phyloP scores from a whole-genome alignment of 1,284 basidiomycete species.

The Baeospora myosura region DNA sequence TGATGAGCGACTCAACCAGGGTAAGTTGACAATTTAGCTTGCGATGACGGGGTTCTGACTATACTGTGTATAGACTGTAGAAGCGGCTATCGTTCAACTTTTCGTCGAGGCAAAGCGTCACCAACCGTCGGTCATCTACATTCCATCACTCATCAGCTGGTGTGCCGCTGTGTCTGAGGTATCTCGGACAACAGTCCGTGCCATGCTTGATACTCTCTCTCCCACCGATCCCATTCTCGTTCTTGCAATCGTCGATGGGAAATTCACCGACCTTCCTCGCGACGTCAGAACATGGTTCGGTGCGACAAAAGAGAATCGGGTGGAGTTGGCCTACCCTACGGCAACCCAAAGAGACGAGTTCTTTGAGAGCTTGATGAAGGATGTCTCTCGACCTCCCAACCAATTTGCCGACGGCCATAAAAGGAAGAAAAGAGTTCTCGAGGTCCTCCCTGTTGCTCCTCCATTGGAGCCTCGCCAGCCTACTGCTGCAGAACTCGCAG shows the following conservation, averaged over 20 bases:
- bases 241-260: slow-evolving; percentile 81
- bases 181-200: slow-evolving; percentile 77
- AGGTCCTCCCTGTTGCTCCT: slow-evolving; percentile 83
- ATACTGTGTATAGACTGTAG: slow-evolving; percentile 61
- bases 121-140: slow-evolving; percentile 93
- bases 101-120: slow-evolving; percentile 97
- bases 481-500: slow-evolving; percentile 75
- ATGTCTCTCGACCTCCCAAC: slow-evolving; percentile 72
- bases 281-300: slow-evolving; percentile 96
- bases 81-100: slow-evolving; percentile 92
- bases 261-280: slow-evolving; percentile 60
- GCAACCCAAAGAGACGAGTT: slow-evolving; percentile 62
- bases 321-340: slow-evolving; percentile 52
- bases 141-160: slow-evolving; percentile 88
- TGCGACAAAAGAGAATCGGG: slow-evolving; percentile 64
- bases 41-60: slow-evolving; percentile 6
- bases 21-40: slow-evolving; percentile 37
- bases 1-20: slow-evolving; percentile 86
- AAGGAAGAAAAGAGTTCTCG: slow-evolving; percentile 77
- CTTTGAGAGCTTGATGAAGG: slow-evolving; percentile 68
- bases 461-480: slow-evolving; percentile 83
- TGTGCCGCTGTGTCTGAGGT: slow-evolving; percentile 80
- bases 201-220: slow-evolving; percentile 86
- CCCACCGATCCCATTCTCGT: slow-evolving; percentile 91
- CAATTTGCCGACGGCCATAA: slow-evolving; percentile 74